phyloP scores from a whole-genome alignment of 345 rosid species.

The Mangifera indica region DNA sequence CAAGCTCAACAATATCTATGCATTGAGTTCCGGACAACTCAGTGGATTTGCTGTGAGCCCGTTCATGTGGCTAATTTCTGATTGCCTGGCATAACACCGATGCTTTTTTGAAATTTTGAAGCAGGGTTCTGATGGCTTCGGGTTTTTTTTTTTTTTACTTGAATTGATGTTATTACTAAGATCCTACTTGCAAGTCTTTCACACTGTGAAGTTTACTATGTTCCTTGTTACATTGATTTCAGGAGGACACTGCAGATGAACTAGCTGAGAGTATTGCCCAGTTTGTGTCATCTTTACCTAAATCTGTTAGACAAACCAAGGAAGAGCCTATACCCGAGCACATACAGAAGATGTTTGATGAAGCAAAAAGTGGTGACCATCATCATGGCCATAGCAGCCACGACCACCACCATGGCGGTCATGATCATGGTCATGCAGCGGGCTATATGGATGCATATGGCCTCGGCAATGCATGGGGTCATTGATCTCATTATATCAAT shows the following conservation, averaged over 20 bases:
- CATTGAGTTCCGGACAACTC: neutral
- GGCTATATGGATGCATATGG: slow-evolving; percentile 40
- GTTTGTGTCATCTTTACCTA: slow-evolving; percentile 67
- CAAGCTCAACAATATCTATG: neutral
- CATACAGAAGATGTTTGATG: slow-evolving; percentile 52
- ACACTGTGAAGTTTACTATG: neutral
- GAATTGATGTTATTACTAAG: neutral
- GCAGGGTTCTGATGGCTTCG: too few relatives aligned
- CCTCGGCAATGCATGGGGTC: slow-evolving; percentile 38
- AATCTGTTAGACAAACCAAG: slow-evolving; percentile 41
- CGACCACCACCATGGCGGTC: slow-evolving; percentile 27
- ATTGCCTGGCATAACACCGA: too few relatives aligned
- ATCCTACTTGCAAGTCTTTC: neutral
- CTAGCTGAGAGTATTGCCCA: slow-evolving; percentile 48
- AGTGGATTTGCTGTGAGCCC: too few relatives aligned
- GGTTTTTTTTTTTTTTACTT: too few relatives aligned
- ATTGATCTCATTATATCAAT: slow-evolving; percentile 11
- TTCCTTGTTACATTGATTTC: slow-evolving; percentile 22
- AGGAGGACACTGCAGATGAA: slow-evolving; percentile 69
- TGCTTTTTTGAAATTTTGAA: too few relatives aligned
- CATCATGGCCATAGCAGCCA: slow-evolving; percentile 34
- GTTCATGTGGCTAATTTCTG: neutral
- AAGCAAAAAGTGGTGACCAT: slow-evolving; percentile 44
- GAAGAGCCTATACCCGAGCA: slow-evolving; percentile 55
- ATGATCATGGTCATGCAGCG: slow-evolving; percentile 40